A percentile compares a stretch with the other conserved stretches of the same genome.
phyloP scores from a whole-genome alignment of 257 asterid species.

The Eucommia ulmoides region DNA sequence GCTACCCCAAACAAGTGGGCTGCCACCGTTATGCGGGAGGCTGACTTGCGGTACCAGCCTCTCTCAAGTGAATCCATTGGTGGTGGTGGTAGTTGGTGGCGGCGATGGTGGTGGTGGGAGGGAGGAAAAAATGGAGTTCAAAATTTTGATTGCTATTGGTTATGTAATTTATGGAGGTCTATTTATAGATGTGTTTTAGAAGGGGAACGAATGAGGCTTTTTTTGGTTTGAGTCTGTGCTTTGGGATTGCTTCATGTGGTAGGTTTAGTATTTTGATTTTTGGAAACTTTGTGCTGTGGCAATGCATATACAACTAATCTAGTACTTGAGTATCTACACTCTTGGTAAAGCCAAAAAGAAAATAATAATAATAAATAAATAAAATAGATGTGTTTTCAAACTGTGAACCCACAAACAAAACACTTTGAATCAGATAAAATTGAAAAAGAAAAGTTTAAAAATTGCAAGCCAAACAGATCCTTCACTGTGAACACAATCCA shows the following conservation, averaged over 20 bases:
- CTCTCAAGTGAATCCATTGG: not conserved
- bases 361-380: too few relatives aligned
- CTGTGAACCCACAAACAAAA: too few relatives aligned
- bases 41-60: not conserved
- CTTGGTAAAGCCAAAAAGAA: too few relatives aligned
- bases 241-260: not conserved
- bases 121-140: not conserved
- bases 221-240: too few relatives aligned
- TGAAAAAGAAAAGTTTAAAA: too few relatives aligned
- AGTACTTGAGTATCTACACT: too few relatives aligned
- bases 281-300: not conserved
- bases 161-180: not conserved
- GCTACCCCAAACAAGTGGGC: slow-evolving; percentile 48
- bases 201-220: not conserved
- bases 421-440: too few relatives aligned
- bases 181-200: not conserved
- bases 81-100: not conserved
- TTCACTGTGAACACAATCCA: too few relatives aligned
- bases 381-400: too few relatives aligned
- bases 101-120: not conserved
- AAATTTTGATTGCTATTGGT: not conserved
- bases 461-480: too few relatives aligned
- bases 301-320: not conserved
- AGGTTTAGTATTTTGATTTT: not conserved
- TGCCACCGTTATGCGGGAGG: slow-evolving; percentile 1